Conservation (phyloP, 1,284 basidiomycete genomes). For the Coniophora puteana region DNA sequence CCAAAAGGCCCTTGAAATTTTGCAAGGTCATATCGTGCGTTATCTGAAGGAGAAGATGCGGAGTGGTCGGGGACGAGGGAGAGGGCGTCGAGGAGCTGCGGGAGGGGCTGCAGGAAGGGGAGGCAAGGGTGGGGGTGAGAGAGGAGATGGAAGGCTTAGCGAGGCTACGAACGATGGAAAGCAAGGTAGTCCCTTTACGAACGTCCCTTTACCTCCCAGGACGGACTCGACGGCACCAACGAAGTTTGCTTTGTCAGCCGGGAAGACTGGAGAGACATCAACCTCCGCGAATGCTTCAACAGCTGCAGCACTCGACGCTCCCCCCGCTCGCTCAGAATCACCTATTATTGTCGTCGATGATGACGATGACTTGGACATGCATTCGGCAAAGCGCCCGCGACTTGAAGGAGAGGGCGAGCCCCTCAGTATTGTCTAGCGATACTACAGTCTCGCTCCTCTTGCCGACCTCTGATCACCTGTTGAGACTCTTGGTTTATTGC, state of each 20-base stretch:
- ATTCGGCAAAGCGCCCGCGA: conserved; percentile 49
- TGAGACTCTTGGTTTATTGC: too few relatives aligned
- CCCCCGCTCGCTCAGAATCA: conserved; percentile 31
- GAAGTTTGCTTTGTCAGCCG: too few relatives aligned
- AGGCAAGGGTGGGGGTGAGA: conserved; percentile 19
- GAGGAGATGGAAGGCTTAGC: conserved; percentile 24
- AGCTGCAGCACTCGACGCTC: conserved; percentile 4
- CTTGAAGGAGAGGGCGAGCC: too few relatives aligned
- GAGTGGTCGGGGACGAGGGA: conserved; percentile 33
- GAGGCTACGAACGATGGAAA: conserved; percentile 13
- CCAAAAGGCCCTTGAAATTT: conserved; percentile 75
- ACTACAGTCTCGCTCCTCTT: too few relatives aligned
- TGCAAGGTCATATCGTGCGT: conserved; percentile 83
- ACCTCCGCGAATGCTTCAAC: conserved; percentile 24
- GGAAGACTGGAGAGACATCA: too few relatives aligned
- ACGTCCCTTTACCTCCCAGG: conserved; percentile 31
- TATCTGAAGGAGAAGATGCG: conserved; percentile 79
- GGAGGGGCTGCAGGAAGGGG: conserved; percentile 8
- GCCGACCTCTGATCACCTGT: too few relatives aligned
- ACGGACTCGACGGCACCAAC: conserved; percentile 12
- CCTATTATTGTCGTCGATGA: conserved; percentile 54
- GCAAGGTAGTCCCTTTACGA: conserved; percentile 34
- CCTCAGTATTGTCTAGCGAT: too few relatives aligned
- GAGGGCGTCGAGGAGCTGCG: conserved; percentile 24
- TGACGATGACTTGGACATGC: conserved; percentile 51